Evolutionary conservation across 768 basidiomycete species (phyloP), one percentile per base, ranked within the genome.

Genomic region (Suillus lakei): DNA sequence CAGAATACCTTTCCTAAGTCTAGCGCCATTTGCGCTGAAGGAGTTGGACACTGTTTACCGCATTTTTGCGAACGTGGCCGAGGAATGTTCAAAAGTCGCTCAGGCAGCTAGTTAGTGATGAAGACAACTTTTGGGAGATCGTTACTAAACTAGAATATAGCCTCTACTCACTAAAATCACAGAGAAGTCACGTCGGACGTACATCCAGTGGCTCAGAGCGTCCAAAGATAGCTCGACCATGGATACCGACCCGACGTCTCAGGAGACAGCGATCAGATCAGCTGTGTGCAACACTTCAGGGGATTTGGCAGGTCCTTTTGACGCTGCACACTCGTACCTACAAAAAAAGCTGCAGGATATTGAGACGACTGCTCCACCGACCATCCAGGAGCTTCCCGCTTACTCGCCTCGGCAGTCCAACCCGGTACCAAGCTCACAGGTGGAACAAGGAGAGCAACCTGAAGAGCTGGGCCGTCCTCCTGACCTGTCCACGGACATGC

Each of bases 31-130:
- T 72, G 90, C 89, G 2, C 77, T 91, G 38, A 82, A 84, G 68
- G 85, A 89, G 67, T 78, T 92, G 28, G 88, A 88, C 58, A 80
- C 81, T 28, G 85, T 86, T 4, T 85, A 84, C 64, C 79, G 80
- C 38, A 76, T 92, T 39, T 91, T 90, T 76, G 74, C 77, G 61
- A 82, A 84, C 54, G 88, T 87, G 12, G 84, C 85, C 21, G 81
- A 82, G 62, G 82, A 87, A n/a, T 79, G 89, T 55, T 85, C 88
- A 6, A 86, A 86, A 67, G 86, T 86, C 55, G 82, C 82, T 16
- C 87, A 87, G 70, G 84, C 87, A n/a, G 38, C 77, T 89, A 55
- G 90, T 88, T 69, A 63, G 84, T 80, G 8, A 34, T 64, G 26
- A 55, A 26, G 39, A 39, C 8, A 23, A 59, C 41, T 30, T 36